Evolutionary conservation across 371 early-diverging fungal genomes (phyloP).

Genomic region (Syncephalastrum monosporum): DNA sequence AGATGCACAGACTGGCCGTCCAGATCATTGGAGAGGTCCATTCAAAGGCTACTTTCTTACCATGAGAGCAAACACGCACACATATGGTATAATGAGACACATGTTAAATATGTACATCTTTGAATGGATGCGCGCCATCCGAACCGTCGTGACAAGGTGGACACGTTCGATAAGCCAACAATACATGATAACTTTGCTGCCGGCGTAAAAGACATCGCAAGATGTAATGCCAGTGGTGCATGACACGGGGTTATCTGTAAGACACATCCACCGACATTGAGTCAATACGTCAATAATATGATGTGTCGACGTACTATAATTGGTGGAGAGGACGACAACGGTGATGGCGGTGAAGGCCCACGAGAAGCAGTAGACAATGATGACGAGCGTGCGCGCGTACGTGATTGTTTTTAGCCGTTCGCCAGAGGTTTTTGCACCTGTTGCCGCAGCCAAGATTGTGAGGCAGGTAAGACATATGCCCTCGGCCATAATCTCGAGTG

Average conservation of each 20-base stretch:
- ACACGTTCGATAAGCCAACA: conserved; percentile 48
- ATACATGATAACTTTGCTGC: conserved; percentile 43
- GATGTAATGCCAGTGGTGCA: conserved; percentile 47
- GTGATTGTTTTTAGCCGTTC: conserved; percentile 34
- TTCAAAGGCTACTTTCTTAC: conserved; percentile 13
- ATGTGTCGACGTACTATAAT: conserved; percentile 29
- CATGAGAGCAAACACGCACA: conserved; percentile 45
- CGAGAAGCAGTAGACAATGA: conserved; percentile 34
- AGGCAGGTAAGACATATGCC: conserved; percentile 40
- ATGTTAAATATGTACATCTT: conserved; percentile 48
- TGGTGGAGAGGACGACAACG: conserved; percentile 41
- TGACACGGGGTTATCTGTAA: conserved; percentile 36
- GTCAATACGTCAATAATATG: not conserved
- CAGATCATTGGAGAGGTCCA: too few relatives aligned
- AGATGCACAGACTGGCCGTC: not conserved
- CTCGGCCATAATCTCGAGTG: conserved; percentile 35
- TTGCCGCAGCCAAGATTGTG: conserved; percentile 33
- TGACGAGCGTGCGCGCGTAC: conserved; percentile 42
- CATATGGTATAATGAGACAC: conserved; percentile 42
- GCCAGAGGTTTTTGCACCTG: conserved; percentile 40
- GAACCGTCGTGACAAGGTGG: conserved; percentile 45
- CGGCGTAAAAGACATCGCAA: conserved; percentile 49
- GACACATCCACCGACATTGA: not conserved
- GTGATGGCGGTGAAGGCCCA: conserved; percentile 46
- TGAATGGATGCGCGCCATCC: conserved; percentile 38